A percentile compares a stretch with the other conserved stretches of the same genome.
Conservation (phyloP, 768 basidiomycete genomes). For the Russula emetica region DNA sequence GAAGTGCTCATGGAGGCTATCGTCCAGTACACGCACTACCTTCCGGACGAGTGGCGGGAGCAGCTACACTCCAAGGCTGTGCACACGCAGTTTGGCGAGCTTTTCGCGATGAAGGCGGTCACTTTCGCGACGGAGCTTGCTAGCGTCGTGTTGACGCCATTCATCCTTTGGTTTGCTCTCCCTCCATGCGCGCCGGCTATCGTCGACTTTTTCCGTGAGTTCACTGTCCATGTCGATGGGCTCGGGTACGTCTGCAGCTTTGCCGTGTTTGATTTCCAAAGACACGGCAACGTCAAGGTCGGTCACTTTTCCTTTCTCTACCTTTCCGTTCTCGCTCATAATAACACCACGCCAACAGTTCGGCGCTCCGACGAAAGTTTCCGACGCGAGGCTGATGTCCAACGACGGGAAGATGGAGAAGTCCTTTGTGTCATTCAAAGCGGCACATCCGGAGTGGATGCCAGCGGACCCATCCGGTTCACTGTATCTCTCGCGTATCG, state of each 20-base stretch:
- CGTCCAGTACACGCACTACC: conserved; percentile 90
- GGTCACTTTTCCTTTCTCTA: conserved; percentile 25
- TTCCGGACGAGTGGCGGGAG: conserved; percentile 90
- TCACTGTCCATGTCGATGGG: conserved; percentile 93
- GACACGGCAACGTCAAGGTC: conserved; percentile 89
- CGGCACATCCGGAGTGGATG: conserved; percentile 93
- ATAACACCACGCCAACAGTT: conserved; percentile 45
- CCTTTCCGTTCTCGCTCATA: too few species aligned
- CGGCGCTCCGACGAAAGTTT: conserved; percentile 69
- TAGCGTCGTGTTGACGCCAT: conserved; percentile 90
- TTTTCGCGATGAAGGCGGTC: conserved; percentile 90
- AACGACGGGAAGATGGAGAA: conserved; percentile 99
- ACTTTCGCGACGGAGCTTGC: conserved; percentile 85
- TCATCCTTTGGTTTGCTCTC: conserved; percentile 89
- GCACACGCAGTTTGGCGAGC: conserved; percentile 83
- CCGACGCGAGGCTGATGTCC: conserved; percentile 73
- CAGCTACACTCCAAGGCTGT: conserved; percentile 88
- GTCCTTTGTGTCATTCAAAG: conserved; percentile 93
- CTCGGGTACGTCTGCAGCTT: conserved; percentile 97
- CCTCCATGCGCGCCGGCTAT: conserved; percentile 86
- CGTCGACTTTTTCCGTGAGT: conserved; percentile 97
- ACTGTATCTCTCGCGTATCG: conserved; percentile 82
- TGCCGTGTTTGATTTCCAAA: conserved; percentile 95
- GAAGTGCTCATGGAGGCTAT: conserved; percentile 91
- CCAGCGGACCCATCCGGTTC: conserved; percentile 89